phyloP scores from a whole-genome alignment of 2,329 filamentous ascomycete species.

The Fusarium devonianum region DNA sequence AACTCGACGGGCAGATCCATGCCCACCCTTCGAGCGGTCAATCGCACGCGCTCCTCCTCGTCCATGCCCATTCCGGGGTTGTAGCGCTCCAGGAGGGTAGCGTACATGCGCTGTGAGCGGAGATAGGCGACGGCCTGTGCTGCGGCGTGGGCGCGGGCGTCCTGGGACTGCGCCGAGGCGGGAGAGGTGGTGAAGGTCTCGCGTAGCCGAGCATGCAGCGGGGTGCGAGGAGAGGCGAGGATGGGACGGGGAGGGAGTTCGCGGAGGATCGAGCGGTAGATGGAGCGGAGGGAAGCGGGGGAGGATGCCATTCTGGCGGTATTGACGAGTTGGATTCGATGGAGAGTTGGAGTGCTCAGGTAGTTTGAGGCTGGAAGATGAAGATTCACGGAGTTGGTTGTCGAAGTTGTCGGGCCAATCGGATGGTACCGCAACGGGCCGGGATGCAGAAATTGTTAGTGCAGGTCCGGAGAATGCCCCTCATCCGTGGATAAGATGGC shows the following conservation, averaged over 20 bases:
- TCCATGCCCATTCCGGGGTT: slow-evolving; percentile 92
- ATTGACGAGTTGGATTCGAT: neutral
- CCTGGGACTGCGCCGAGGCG: slow-evolving; percentile 60
- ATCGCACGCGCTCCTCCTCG: slow-evolving; percentile 80
- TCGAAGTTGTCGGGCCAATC: slow-evolving; percentile 18
- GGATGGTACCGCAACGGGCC: slow-evolving; percentile 12
- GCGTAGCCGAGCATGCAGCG: slow-evolving; percentile 46
- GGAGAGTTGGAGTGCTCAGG: neutral
- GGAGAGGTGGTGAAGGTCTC: slow-evolving; percentile 48
- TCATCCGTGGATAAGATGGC: slow-evolving; percentile 29
- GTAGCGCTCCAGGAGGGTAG: slow-evolving; percentile 84
- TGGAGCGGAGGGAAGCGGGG: slow-evolving; percentile 67
- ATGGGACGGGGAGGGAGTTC: slow-evolving; percentile 79
- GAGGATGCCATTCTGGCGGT: slow-evolving; percentile 45
- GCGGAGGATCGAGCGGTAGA: slow-evolving; percentile 89
- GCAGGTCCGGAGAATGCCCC: slow-evolving; percentile 20
- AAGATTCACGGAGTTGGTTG: neutral
- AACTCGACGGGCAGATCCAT: slow-evolving; percentile 83
- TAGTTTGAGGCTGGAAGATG: slow-evolving; percentile 25
- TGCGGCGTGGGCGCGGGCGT: slow-evolving; percentile 51
- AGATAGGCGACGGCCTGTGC: slow-evolving; percentile 84
- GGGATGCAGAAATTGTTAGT: slow-evolving; percentile 27
- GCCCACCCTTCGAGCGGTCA: slow-evolving; percentile 87
- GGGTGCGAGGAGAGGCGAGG: slow-evolving; percentile 65
- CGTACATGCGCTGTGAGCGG: slow-evolving; percentile 84